A percentile compares a stretch with the other conserved stretches of the same genome.
These are phyloP conservation scores for Colletotrichum sp. DNA, from an alignment of 2,329 filamentous ascomycete species.

Conservation along the genomic window DNA sequence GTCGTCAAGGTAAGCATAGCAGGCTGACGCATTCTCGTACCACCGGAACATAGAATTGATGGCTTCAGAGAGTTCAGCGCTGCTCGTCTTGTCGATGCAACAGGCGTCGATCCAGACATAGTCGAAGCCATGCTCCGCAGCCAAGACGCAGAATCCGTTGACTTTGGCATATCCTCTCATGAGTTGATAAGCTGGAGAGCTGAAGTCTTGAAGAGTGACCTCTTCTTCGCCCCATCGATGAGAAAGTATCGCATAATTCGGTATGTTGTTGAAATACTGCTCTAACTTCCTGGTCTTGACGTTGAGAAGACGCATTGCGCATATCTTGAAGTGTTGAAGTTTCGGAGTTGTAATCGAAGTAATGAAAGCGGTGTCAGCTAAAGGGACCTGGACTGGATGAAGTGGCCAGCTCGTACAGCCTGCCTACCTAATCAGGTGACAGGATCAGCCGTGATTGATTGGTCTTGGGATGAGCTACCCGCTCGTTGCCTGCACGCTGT, in stretches of 20 bases:
- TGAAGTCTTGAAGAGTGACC: conserved; percentile 30
- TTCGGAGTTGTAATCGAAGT: neutral
- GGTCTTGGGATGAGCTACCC: neutral
- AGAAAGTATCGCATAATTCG: conserved; percentile 38
- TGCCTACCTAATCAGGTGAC: neutral
- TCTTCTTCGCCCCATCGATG: conserved; percentile 38
- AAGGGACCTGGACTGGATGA: neutral
- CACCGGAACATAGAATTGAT: conserved; percentile 22
- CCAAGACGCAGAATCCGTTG: conserved; percentile 20
- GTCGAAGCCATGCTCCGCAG: neutral
- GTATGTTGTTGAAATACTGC: conserved; percentile 22
- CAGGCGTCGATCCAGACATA: conserved; percentile 22
- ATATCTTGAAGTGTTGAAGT: neutral
- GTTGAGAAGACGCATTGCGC: conserved; percentile 32
- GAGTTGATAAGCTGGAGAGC: neutral
- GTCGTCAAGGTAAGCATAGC: conserved; percentile 19
- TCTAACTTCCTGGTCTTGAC: conserved; percentile 24
- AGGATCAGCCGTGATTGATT: neutral
- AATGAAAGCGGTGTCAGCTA: neutral
- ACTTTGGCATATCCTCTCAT: conserved; percentile 30
- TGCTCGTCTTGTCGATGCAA: conserved; percentile 22
- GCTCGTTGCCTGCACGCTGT: neutral
- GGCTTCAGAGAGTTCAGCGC: conserved; percentile 17
- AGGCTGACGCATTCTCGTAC: conserved; percentile 12
- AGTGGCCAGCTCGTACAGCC: neutral